phyloP scores from a whole-genome alignment of 768 basidiomycete genomes.

The Phanerodontia chrysosporium region DNA sequence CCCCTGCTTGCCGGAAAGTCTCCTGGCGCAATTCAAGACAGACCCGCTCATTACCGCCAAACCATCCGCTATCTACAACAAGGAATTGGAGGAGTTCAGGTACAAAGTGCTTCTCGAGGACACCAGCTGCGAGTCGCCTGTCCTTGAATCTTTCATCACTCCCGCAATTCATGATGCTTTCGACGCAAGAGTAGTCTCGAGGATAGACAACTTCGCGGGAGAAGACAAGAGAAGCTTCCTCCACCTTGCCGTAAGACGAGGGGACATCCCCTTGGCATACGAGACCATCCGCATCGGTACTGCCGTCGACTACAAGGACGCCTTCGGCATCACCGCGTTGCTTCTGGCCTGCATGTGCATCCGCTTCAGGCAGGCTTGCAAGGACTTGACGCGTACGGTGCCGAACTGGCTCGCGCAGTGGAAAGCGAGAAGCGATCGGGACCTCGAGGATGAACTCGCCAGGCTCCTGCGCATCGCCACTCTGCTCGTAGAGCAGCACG shows the following conservation, averaged over 20 bases:
- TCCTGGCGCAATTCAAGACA: neutral
- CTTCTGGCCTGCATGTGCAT: slow-evolving; percentile 1
- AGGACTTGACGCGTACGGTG: no score
- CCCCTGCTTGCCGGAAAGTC: no score
- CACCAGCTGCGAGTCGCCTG: neutral
- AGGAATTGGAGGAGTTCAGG: neutral
- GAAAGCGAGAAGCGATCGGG: neutral
- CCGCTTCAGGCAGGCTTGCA: neutral
- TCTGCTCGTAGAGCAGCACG: slow-evolving; percentile 6
- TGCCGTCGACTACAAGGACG: slow-evolving; percentile 4
- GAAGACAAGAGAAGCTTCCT: neutral
- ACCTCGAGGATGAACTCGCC: neutral
- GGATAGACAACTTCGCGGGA: neutral
- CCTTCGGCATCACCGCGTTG: slow-evolving; percentile 2
- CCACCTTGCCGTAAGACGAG: slow-evolving; percentile 1
- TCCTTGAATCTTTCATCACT: no score
- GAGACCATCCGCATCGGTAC: slow-evolving; percentile 7
- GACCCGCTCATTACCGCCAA: neutral
- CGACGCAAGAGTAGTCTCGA: neutral
- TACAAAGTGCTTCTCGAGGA: neutral
- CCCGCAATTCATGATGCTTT: neutral
- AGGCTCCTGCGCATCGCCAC: neutral
- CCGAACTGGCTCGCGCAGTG: no score
- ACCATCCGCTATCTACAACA: neutral
- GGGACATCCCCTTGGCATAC: slow-evolving; percentile 8